Evolutionary conservation across 2,329 filamentous ascomycete species (phyloP).

Genomic region (Fusarium tupiense): DNA sequence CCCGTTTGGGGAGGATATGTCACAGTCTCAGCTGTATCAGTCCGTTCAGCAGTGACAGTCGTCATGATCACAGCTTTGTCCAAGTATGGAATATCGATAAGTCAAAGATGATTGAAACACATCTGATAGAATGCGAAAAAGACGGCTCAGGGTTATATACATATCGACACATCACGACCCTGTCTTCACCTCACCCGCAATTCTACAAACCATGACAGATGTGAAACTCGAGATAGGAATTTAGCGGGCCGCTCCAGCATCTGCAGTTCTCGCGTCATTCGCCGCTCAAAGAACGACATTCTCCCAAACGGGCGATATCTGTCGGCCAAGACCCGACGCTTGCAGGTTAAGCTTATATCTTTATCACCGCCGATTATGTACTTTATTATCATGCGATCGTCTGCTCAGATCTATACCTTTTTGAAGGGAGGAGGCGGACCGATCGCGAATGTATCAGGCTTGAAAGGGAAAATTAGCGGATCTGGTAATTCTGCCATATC

Average conservation of each 20-base stretch:
- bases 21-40: background rate
- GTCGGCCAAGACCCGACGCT: conserved; percentile 31
- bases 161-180: background rate
- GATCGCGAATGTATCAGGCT: background rate
- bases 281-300: conserved; percentile 36
- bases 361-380: background rate
- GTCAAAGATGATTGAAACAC: background rate
- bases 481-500: background rate
- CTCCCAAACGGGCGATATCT: conserved; percentile 19
- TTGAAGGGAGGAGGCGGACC: background rate
- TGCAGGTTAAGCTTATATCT: conserved; percentile 24
- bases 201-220: background rate
- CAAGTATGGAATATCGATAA: background rate
- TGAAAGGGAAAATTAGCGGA: background rate
- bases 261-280: conserved; percentile 38
- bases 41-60: background rate
- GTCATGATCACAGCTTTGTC: conserved; percentile 6
- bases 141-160: conserved; percentile 29
- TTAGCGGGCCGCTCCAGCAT: conserved; percentile 24
- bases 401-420: background rate
- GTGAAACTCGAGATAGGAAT: conserved; percentile 20
- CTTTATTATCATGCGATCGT: background rate
- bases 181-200: conserved; percentile 1
- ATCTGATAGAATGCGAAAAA: background rate
- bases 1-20: conserved; percentile 21